Base-by-base conservation (phyloP, 495 filamentous ascomycete species). In the Podospora bellae-mahoneyi region DNA sequence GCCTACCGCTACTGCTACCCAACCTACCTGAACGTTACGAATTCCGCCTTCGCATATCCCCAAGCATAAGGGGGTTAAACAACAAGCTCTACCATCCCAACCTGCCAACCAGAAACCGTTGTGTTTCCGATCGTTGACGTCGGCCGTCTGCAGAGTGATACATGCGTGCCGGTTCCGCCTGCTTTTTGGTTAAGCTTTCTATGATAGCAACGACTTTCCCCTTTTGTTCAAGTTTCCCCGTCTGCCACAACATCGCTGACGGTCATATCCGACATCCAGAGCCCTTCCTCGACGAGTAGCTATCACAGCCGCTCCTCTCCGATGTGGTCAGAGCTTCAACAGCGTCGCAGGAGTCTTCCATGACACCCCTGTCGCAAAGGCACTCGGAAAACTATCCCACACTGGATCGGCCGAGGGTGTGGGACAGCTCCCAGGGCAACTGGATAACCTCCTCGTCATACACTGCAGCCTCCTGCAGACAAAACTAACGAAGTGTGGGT, bases 281-380 rank as follows among this genome's bases (percentile, higher is more conserved):
- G 7, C 6, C 39, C 39, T 10, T 48, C 39, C 26, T 20, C 19
- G 16, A 54, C 27, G 57, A 23, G 44, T 44, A 59, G 65, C 39
- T 56, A 58, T 44, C 34, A 28, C 61, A 48, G 9, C 59, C 32
- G 65, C 59, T 58, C 58, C n/a, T 44, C 48, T 39, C 65, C 44
- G 65, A 62, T 62, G 62, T 61, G 54, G 30, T 54, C 32, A 59
- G 23, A 44, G 66, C 60, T 59, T 28, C 60, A 15, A 20, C 60
- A 16, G 20, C 20, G 1, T 59, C 27, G 2, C 64, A 64, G 56
- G 23, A 48, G 39, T n/a, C 61, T 4, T 39, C 2, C 23, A 28
- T 32, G 28, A 39, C 30, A 32, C 39, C 59, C 26, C 19, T 32
- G 10, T 28, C 23, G 44, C 23, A 23, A 20, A 20, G 20, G 6